These are phyloP conservation scores for Jatropha curcas DNA, from an alignment of 345 rosid genomes.

Conservation along the genomic window DNA sequence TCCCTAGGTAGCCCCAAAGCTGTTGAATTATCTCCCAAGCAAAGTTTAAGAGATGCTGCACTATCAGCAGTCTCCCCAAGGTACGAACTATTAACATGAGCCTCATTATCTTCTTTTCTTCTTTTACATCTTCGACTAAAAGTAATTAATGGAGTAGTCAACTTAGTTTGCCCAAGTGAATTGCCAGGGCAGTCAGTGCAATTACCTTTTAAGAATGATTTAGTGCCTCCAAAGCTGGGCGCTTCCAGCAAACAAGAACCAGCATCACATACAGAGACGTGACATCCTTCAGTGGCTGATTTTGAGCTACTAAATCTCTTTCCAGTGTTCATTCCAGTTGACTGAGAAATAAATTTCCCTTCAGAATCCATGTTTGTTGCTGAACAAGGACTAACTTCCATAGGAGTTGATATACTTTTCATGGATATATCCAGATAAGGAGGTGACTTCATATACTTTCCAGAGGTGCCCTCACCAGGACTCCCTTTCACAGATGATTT, in stretches of 20 bases:
- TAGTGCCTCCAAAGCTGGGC: conserved; percentile 21
- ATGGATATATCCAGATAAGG: conserved; percentile 20
- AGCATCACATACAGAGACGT: conserved; percentile 12
- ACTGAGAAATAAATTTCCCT: conserved; percentile 24
- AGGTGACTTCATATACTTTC: conserved; percentile 12
- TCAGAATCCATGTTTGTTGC: not conserved
- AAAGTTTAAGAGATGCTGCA: conserved; percentile 18
- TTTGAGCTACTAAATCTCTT: conserved; percentile 10
- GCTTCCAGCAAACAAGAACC: conserved; percentile 13
- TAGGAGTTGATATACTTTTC: conserved; percentile 5
- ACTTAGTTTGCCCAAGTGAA: conserved; percentile 20
- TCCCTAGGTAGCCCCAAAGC: conserved; percentile 9
- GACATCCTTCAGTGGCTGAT: conserved; percentile 17
- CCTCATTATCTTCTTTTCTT: conserved; percentile 19
- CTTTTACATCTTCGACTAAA: conserved; percentile 41
- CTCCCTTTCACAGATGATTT: conserved; percentile 14
- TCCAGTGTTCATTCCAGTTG: conserved; percentile 6
- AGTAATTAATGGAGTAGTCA: conserved; percentile 32
- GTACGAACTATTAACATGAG: conserved; percentile 12
- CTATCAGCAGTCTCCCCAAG: conserved; percentile 8
- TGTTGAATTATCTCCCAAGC: conserved; percentile 7
- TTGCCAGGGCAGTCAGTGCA: conserved; percentile 4
- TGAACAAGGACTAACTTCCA: conserved; percentile 15
- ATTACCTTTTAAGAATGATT: conserved; percentile 17
- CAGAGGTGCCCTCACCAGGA: conserved; percentile 18